Evolutionary conservation across 495 filamentous ascomycete genomes (phyloP), one percentile per base, ranked within the genome.

Genomic region (Symbiotaphrina buchneri): DNA sequence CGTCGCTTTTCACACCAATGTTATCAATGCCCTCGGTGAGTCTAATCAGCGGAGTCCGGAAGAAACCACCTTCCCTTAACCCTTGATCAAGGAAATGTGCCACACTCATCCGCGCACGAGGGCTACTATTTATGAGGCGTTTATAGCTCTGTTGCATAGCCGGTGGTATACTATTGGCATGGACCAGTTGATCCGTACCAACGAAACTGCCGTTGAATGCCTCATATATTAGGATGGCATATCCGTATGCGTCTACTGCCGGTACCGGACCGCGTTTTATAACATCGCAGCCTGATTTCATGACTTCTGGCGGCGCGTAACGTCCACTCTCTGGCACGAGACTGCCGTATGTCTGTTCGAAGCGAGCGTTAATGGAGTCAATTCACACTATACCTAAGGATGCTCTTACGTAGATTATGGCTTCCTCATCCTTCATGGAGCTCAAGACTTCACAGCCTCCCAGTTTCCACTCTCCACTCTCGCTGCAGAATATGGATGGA

Each of bases 391-490:
- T 10, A 1, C 17, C n/a, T 15, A 17, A 28, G 17, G 24, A 20
- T 8, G 21, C n/a, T 55, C 73, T 38, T 42, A 85, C 79, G 48
- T 92, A 91, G 42, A 94, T 83, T 24, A 92, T 59, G 5, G 80
- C 76, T 31, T 92, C 75, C 33, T 94, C 84, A 21, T 95, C 87
- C 46, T 92, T 93, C 52, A 93, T 74, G 14, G 78, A 91, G 52
- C 85, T 94, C 22, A 95, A 47, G 6, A 91, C 63, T 39, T 97
- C 90, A 34, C 95, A 87, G 6, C 87, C 87, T 3, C 77, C 82
- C 2, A 97, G 54, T 47, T 87, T 94, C 87, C 87, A 97, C 47
- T 95, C 87, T 18, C 87, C 87, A 51, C 87, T 93, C 47, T 95
- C 84, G 47, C 80, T 77, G 10, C 72, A 79, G 46, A 74, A 95